Conservation (phyloP, 1,284 basidiomycete genomes). For the Malassezia psittaci region DNA sequence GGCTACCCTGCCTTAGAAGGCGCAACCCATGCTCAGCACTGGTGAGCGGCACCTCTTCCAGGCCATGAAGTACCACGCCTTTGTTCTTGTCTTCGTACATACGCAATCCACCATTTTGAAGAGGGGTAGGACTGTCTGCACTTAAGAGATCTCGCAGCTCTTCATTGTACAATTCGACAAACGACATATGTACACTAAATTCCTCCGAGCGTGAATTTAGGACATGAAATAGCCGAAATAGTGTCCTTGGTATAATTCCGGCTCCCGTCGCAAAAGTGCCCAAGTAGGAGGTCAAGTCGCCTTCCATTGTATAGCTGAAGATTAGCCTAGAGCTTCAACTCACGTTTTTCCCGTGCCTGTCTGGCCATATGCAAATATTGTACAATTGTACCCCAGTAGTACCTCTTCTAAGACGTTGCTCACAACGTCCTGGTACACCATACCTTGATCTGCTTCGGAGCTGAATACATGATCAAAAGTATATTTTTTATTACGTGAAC, state of each 20-base stretch:
- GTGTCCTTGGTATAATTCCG: conserved; percentile 92
- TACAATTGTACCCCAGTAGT: conserved; percentile 90
- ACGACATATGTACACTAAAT: conserved; percentile 87
- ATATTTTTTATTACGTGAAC: conserved; percentile 36
- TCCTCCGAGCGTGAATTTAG: conserved; percentile 64
- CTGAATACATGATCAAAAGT: conserved; percentile 60
- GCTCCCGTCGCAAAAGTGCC: conserved; percentile 79
- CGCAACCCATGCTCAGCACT: conserved; percentile 73
- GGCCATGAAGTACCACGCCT: conserved; percentile 83
- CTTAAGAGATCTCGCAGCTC: conserved; percentile 63
- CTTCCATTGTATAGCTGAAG: conserved; percentile 42
- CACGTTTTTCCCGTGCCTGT: conserved; percentile 98
- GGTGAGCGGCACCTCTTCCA: conserved; percentile 79
- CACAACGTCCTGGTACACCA: conserved; percentile 89
- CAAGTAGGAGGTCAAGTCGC: conserved; percentile 50
- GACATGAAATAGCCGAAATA: conserved; percentile 82
- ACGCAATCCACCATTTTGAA: conserved; percentile 20
- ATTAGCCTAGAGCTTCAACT: conserved; percentile 4
- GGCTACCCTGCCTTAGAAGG: conserved; percentile 75
- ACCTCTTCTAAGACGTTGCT: conserved; percentile 87
- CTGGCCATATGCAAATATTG: conserved; percentile 95
- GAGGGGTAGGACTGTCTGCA: conserved; percentile 51
- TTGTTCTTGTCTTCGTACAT: conserved; percentile 74
- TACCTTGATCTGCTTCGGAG: conserved; percentile 87
- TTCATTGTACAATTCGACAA: conserved; percentile 97